A percentile compares a stretch with the other conserved stretches of the same genome.
These are phyloP conservation scores for Helianthus tuberosus DNA, from an alignment of 129 eudicot species.

Conservation along the genomic window DNA sequence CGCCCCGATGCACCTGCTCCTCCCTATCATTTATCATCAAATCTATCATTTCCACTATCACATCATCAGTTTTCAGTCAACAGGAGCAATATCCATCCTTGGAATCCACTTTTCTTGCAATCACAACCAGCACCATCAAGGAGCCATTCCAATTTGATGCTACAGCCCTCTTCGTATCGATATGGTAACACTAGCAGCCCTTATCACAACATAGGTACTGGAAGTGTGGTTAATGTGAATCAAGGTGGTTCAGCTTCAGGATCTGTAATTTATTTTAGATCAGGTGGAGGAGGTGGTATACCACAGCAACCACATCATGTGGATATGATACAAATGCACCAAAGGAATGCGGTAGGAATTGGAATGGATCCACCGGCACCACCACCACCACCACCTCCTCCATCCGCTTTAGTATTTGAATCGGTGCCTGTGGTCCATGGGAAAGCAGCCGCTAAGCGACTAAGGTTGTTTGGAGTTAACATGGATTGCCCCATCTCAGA, in stretches of 20 bases:
- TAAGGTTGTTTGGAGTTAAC: slow-evolving; percentile 91
- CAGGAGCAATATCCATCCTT: slow-evolving; percentile 41
- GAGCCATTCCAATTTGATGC: slow-evolving; percentile 32
- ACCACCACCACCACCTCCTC: slow-evolving; percentile 24
- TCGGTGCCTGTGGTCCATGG: slow-evolving; percentile 98
- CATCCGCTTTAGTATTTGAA: slow-evolving; percentile 55
- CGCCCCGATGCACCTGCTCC: slow-evolving; percentile 62
- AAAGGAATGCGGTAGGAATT: slow-evolving; percentile 29
- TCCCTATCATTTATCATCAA: slow-evolving; percentile 34
- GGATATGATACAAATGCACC: slow-evolving; percentile 46
- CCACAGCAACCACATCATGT: slow-evolving; percentile 35
- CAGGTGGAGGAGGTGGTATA: slow-evolving; percentile 33
- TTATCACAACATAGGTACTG: slow-evolving; percentile 32
- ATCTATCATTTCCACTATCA: slow-evolving; percentile 29
- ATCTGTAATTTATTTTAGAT: slow-evolving; percentile 59
- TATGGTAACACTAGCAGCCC: slow-evolving; percentile 24
- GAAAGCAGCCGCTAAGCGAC: slow-evolving; percentile 80
- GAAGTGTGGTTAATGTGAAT: slow-evolving; percentile 38
- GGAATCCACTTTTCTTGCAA: slow-evolving; percentile 59
- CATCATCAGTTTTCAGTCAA: slow-evolving; percentile 40
- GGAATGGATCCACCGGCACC: slow-evolving; percentile 31
- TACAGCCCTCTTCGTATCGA: slow-evolving; percentile 33
- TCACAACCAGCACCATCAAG: slow-evolving; percentile 32
- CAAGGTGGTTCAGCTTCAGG: slow-evolving; percentile 47
- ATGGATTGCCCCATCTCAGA: slow-evolving; percentile 83